Percentiles rank a stretch among this genome's conserved stretches.
Evolutionary conservation across 306 rosid genomes (phyloP).

Genomic region (Fagus sylvatica): DNA sequence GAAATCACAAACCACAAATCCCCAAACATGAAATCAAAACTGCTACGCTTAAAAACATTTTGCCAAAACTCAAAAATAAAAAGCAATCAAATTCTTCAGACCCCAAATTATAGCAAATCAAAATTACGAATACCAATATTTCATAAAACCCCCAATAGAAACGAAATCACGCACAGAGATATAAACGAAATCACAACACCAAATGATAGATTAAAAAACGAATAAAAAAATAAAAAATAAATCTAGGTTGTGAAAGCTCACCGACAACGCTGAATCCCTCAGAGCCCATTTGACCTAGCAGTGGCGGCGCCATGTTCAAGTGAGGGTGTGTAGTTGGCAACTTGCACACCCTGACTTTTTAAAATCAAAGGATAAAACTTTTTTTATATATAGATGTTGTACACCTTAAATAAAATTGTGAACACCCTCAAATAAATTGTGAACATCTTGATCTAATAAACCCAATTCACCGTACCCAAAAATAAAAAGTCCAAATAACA

Average conservation of each 20-base stretch:
- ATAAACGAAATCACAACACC: background rate
- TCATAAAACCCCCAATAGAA: background rate
- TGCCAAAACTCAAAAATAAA: conserved; percentile 1
- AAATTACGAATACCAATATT: background rate
- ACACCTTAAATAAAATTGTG: no score
- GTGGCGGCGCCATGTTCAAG: no score
- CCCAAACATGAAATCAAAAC: background rate
- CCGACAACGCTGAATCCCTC: conserved; percentile 85
- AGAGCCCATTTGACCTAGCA: conserved; percentile 84
- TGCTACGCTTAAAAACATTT: background rate
- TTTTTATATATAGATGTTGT: no score
- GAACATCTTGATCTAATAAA: no score
- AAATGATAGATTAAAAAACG: background rate
- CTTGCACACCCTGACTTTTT: no score
- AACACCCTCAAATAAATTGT: no score
- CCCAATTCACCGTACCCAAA: no score
- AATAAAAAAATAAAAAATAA: background rate
- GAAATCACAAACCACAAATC: background rate
- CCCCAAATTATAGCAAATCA: no score
- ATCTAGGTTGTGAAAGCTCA: conserved; percentile 29
- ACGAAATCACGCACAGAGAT: conserved; percentile 1
- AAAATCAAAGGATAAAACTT: no score
- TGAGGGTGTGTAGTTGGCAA: no score
- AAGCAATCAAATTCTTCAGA: background rate
- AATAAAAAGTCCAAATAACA: no score